Base-by-base conservation (phyloP, 441 rosid species). In the Euphorbia corollata region DNA sequence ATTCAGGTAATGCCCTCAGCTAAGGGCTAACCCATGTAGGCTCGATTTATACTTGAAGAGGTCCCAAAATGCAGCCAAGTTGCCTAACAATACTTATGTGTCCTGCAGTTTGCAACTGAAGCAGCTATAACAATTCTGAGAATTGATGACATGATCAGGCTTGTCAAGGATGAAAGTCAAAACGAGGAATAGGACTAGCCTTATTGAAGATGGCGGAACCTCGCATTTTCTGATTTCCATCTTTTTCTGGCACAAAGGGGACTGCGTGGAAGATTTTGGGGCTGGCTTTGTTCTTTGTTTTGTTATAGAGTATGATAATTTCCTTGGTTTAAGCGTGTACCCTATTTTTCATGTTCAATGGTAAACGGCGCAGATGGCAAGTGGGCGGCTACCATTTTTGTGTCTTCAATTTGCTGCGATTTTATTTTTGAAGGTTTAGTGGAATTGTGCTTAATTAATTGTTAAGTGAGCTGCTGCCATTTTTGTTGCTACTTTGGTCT, bases 111-210 rank as follows among this genome's bases (percentile, higher is more conserved):
- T 82, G 99, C 99, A 38, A 95, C 98, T 20, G 99, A 95, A 82
- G 99, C 99, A 59, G 99, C 98, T 55, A 92, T 95, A 54, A 95
- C 97, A 0, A 95, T 95, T 70, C 91, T 95, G 64, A 84, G 99
- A 65, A 92, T 95, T 1, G 99, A 95, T 71, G 99, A 95, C 79
- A 95, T 95, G 99, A 88, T 95, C 84, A 92, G 79, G 83, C 95
- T 92, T 71, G 79, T 81, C 73, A 95, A 92, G 81, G 99, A 92
- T 64, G 99, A 95, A 67, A 80, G 95, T 70, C 96, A 90, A 81
- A 82, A 86, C 4, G 88, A 84, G 69, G 64, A 79, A 16, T 78
- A 53, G 71, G 43, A 55, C 16, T 27, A 27, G 32, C 32, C 32
- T 27, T 27, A 27, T 27, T 27, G 32, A 27, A 27, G 32, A 27